Conservation (phyloP, 179 eudicot species). For the Corrigiola litoralis region DNA sequence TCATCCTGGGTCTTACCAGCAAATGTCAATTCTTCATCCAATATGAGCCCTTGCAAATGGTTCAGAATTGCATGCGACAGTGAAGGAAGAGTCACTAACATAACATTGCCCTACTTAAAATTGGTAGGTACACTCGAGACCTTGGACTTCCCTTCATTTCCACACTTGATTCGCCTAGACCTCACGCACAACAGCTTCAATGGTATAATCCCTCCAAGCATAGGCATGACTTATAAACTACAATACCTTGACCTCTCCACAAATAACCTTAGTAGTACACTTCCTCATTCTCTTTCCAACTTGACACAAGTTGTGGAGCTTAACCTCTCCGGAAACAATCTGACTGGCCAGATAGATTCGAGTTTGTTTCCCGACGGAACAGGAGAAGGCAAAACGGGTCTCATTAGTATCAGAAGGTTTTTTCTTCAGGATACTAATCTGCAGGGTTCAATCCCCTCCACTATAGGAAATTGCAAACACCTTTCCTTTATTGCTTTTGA, state of each 20-base stretch:
- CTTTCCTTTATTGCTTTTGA: constrained; percentile 16
- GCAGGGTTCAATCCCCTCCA: constrained; percentile 10
- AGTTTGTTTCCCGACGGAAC: constrained; percentile 19
- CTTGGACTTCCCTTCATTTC: constrained; percentile 20
- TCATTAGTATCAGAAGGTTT: constrained; percentile 11
- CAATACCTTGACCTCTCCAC: constrained; percentile 28
- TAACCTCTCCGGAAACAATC: constrained; percentile 15
- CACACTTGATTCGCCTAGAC: constrained; percentile 17
- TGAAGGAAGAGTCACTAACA: constrained; percentile 13
- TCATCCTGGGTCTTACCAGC: constrained; percentile 12
- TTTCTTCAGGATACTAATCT: constrained; percentile 12
- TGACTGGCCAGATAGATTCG: constrained; percentile 20
- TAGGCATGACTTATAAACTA: constrained; percentile 14
- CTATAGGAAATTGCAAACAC: constrained; percentile 18
- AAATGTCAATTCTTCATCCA: neutral
- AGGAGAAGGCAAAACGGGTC: constrained; percentile 4
- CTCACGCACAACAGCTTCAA: constrained; percentile 13
- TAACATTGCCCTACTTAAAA: constrained; percentile 10
- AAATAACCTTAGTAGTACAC: constrained; percentile 7
- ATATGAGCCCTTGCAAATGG: constrained; percentile 21
- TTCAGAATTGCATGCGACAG: constrained; percentile 14
- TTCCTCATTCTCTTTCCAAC: constrained; percentile 26
- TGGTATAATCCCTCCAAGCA: constrained; percentile 21
- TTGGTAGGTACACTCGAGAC: constrained; percentile 16
- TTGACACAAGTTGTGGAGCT: constrained; percentile 23